A percentile compares a stretch with the other conserved stretches of the same genome.
Evolutionary conservation across 139 green algal genomes (phyloP).

Genomic region (Chlamydomonas sp.): DNA sequence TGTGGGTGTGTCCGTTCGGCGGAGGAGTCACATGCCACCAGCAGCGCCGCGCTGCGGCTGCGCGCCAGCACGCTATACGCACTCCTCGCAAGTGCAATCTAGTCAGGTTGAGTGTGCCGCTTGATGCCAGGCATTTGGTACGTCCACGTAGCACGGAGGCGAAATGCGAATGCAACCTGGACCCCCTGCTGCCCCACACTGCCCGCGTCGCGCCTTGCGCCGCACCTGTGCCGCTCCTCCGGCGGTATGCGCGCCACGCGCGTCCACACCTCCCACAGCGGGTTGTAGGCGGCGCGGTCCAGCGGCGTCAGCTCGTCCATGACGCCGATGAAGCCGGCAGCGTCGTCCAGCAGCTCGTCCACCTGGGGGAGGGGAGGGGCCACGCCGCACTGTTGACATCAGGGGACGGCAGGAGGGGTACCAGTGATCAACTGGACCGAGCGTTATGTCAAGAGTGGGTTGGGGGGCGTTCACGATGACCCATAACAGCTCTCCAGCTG

Average conservation of each 20-base stretch:
- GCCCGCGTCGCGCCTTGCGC: neutral
- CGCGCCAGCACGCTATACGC: too few relatives aligned
- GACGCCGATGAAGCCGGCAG: conserved; percentile 54
- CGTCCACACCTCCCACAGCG: conserved; percentile 48
- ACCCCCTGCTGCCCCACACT: neutral
- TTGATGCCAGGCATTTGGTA: too few relatives aligned
- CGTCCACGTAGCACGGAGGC: neutral
- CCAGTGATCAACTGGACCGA: too few relatives aligned
- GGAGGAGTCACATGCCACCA: too few relatives aligned
- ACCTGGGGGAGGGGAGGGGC: conserved; percentile 27
- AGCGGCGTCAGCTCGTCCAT: conserved; percentile 56
- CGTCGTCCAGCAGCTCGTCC: conserved; percentile 51
- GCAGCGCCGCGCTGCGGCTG: too few relatives aligned
- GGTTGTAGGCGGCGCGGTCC: conserved; percentile 41
- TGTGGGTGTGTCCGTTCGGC: too few relatives aligned
- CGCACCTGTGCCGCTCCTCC: conserved; percentile 32
- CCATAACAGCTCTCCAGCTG: neutral
- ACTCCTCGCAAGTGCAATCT: too few relatives aligned
- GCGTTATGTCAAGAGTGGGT: too few relatives aligned
- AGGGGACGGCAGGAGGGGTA: too few relatives aligned
- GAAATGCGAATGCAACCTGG: neutral
- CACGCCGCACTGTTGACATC: too few relatives aligned
- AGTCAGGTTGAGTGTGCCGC: too few relatives aligned
- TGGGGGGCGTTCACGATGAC: neutral
- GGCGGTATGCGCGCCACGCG: conserved; percentile 41